A percentile compares a stretch with the other conserved stretches of the same genome.
phyloP scores from a whole-genome alignment of 2,329 filamentous ascomycete genomes.

The Calonectria pteridis region DNA sequence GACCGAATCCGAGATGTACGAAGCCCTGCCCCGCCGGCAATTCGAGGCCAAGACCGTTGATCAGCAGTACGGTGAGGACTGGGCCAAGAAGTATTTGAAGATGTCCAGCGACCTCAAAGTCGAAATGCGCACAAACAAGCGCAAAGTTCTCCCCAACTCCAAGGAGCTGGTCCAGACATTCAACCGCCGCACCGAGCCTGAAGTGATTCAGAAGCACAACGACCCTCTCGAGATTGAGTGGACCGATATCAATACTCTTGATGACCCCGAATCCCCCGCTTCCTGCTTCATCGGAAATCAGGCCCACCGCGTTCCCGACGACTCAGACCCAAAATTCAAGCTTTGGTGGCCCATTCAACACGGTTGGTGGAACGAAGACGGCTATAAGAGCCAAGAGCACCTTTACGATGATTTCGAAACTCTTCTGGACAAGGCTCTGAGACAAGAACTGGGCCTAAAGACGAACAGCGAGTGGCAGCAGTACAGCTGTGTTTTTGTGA shows the following conservation, averaged over 20 bases:
- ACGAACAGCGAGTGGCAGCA: constrained; percentile 86
- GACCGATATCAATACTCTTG: constrained; percentile 81
- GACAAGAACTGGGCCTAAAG: constrained; percentile 83
- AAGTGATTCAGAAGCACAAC: constrained; percentile 93
- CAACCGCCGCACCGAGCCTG: constrained; percentile 86
- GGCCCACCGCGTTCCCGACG: constrained; percentile 88
- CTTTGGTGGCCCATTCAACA: constrained; percentile 91
- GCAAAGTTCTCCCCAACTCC: constrained; percentile 95
- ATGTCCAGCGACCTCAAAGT: constrained; percentile 90
- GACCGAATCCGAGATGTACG: constrained; percentile 87
- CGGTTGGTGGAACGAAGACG: constrained; percentile 90
- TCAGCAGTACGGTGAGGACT: constrained; percentile 89
- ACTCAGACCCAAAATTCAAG: constrained; percentile 89
- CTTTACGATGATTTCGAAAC: constrained; percentile 89
- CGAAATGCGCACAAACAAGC: constrained; percentile 93
- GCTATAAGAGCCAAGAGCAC: constrained; percentile 84
- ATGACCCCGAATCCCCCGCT: constrained; percentile 72
- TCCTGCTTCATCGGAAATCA: constrained; percentile 83
- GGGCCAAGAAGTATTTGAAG: constrained; percentile 79
- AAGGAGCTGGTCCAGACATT: constrained; percentile 96
- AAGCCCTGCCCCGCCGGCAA: constrained; percentile 80
- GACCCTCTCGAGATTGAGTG: constrained; percentile 94
- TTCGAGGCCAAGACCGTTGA: constrained; percentile 74
- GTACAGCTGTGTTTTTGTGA: constrained; percentile 97
- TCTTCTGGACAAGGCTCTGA: constrained; percentile 87